phyloP scores from a whole-genome alignment of 352 stramenopile species.

The Phytophthora melonis region DNA sequence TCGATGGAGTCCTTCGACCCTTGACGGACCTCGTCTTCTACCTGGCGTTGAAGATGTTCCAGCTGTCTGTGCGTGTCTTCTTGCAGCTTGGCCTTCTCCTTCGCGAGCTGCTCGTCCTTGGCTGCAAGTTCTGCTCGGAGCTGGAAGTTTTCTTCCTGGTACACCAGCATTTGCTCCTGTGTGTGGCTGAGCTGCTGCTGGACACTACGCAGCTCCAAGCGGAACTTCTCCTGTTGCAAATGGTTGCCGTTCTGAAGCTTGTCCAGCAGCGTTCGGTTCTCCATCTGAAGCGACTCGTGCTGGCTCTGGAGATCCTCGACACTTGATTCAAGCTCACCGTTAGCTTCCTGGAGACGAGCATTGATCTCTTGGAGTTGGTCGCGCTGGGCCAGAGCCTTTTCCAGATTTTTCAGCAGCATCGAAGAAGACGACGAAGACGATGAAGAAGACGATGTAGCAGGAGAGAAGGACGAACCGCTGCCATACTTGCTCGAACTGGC shows the following conservation, averaged over 20 bases:
- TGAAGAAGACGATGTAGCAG: slow-evolving; percentile 30
- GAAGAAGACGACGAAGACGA: slow-evolving; percentile 48
- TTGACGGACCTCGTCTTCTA: slow-evolving; percentile 67
- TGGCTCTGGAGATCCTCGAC: slow-evolving; percentile 70
- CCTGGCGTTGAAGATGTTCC: slow-evolving; percentile 61
- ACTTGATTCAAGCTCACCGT: slow-evolving; percentile 59
- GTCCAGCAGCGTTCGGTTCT: slow-evolving; percentile 75
- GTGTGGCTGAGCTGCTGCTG: slow-evolving; percentile 72
- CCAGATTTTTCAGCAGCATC: slow-evolving; percentile 75
- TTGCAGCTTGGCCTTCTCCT: slow-evolving; percentile 65
- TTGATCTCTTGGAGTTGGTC: slow-evolving; percentile 74
- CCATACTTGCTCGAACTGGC: slow-evolving; percentile 39
- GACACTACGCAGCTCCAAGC: slow-evolving; percentile 64
- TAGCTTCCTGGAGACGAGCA: slow-evolving; percentile 55
- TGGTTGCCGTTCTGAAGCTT: slow-evolving; percentile 75
- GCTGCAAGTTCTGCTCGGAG: slow-evolving; percentile 60
- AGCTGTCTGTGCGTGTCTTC: slow-evolving; percentile 71
- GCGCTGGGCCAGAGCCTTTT: slow-evolving; percentile 74
- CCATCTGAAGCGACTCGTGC: slow-evolving; percentile 67
- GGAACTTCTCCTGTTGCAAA: slow-evolving; percentile 79
- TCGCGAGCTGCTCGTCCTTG: slow-evolving; percentile 66
- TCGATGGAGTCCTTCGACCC: slow-evolving; percentile 63
- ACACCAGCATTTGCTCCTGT: slow-evolving; percentile 76
- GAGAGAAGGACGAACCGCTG: slow-evolving; percentile 20
- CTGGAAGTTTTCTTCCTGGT: slow-evolving; percentile 75